A percentile compares a stretch with the other conserved stretches of the same genome.
Evolutionary conservation across 331 rosid species (phyloP).

Genomic region (Arachis monticola): DNA sequence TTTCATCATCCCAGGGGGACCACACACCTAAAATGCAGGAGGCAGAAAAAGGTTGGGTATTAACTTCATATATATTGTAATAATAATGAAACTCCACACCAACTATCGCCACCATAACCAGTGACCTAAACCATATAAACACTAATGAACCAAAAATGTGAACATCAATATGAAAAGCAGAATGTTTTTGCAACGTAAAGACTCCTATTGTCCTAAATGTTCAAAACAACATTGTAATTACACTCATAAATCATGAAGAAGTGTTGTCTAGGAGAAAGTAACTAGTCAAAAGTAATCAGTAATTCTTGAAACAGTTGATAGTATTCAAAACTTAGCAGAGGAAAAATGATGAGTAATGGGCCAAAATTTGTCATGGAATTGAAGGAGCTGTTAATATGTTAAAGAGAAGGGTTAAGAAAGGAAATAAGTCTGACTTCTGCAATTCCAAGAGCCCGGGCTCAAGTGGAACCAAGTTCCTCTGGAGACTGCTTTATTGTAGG

Average conservation of each 20-base stretch:
- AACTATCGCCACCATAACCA: slow-evolving; percentile 5
- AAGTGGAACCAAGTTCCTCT: slow-evolving; percentile 2
- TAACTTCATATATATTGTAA: not conserved
- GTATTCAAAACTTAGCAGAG: not conserved
- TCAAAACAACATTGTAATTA: not conserved
- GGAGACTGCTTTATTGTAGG: slow-evolving; percentile 1
- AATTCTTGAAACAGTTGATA: not conserved
- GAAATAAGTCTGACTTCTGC: slow-evolving; percentile 17
- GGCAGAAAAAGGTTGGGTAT: slow-evolving; percentile 11
- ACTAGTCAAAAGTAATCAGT: not conserved
- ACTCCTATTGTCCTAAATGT: not conserved
- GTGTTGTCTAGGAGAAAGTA: slow-evolving; percentile 4
- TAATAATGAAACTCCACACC: slow-evolving; percentile 12
- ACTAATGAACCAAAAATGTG: slow-evolving; percentile 15
- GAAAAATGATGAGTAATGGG: slow-evolving; percentile 16
- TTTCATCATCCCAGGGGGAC: slow-evolving; percentile 96
- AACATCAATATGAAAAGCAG: slow-evolving; percentile 3
- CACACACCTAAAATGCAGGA: slow-evolving; percentile 77
- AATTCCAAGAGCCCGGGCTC: not conserved
- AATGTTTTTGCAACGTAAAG: not conserved
- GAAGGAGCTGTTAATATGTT: slow-evolving; percentile 21
- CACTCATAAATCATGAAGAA: not conserved
- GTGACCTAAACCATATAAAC: slow-evolving; percentile 28
- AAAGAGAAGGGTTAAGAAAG: slow-evolving; percentile 6
- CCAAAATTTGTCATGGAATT: not conserved